phyloP scores from a whole-genome alignment of 345 rosid species.

The Pseudoturritis turrita region DNA sequence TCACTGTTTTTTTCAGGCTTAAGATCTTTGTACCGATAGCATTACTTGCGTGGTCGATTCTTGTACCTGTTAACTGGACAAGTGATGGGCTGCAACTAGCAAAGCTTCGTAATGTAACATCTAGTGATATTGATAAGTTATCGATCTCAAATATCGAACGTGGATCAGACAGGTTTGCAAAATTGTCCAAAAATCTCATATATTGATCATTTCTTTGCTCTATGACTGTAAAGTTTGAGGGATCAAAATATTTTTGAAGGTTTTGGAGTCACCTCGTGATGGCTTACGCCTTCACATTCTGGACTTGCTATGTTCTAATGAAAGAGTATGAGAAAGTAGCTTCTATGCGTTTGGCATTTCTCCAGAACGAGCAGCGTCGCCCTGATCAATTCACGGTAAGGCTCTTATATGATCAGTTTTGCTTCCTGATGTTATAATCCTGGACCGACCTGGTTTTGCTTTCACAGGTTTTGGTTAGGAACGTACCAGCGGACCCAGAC shows the following conservation, averaged over 20 bases:
- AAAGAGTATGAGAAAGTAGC: conserved; percentile 84
- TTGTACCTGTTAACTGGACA: conserved; percentile 87
- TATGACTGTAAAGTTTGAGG: not conserved
- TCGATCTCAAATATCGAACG: conserved; percentile 74
- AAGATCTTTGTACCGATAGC: conserved; percentile 86
- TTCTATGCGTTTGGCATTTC: conserved; percentile 73
- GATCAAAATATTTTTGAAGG: conserved; percentile 38
- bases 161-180: conserved; percentile 60
- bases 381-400: conserved; percentile 92
- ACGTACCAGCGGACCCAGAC: conserved; percentile 78
- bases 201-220: not conserved
- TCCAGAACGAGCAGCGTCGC: conserved; percentile 66
- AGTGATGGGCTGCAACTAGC: conserved; percentile 44
- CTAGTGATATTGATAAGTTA: conserved; percentile 85
- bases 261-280: conserved; percentile 80
- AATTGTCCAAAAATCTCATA: not conserved
- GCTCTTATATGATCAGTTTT: not conserved
- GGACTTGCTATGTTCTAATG: conserved; percentile 77
- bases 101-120: conserved; percentile 52
- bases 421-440: not conserved
- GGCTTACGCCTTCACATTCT: conserved; percentile 82
- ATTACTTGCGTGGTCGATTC: conserved; percentile 65
- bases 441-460: not conserved
- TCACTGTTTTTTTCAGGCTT: conserved; percentile 41
- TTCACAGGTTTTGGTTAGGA: conserved; percentile 73